Evolutionary conservation across 2,329 filamentous ascomycete genomes (phyloP).

Genomic region (Periglandula ipomoeae): DNA sequence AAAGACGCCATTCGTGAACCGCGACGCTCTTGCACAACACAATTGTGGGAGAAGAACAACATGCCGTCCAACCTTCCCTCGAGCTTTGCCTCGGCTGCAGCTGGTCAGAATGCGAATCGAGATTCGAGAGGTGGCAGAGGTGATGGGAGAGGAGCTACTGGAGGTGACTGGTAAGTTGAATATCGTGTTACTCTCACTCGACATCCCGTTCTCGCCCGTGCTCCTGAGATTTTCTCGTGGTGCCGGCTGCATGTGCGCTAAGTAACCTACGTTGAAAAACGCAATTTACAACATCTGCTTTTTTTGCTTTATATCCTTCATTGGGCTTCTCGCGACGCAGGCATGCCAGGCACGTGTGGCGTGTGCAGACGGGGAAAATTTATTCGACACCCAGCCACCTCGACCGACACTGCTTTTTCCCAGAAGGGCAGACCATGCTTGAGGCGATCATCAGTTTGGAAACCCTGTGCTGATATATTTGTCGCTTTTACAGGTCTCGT

Average conservation of each 20-base stretch:
- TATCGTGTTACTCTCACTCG: not conserved
- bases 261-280: too few species aligned
- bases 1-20: constrained; percentile 2
- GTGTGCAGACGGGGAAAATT: not conserved
- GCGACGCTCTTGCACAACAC: constrained; percentile 4
- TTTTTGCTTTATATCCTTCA: not conserved
- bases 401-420: not conserved
- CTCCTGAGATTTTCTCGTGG: not conserved
- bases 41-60: constrained; percentile 11
- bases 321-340: not conserved
- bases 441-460: not conserved
- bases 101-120: constrained; percentile 59
- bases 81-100: constrained; percentile 76
- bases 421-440: not conserved
- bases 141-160: constrained; percentile 45
- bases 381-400: not conserved
- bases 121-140: constrained; percentile 50
- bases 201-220: not conserved
- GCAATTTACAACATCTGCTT: too few species aligned
- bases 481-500: constrained; percentile 39
- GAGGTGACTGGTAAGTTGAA: constrained; percentile 63
- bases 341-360: not conserved
- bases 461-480: not conserved
- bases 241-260: too few species aligned
- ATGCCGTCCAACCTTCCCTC: constrained; percentile 72